Base-by-base conservation (phyloP, 805 yeast species). In the Starmerella davenportii region DNA sequence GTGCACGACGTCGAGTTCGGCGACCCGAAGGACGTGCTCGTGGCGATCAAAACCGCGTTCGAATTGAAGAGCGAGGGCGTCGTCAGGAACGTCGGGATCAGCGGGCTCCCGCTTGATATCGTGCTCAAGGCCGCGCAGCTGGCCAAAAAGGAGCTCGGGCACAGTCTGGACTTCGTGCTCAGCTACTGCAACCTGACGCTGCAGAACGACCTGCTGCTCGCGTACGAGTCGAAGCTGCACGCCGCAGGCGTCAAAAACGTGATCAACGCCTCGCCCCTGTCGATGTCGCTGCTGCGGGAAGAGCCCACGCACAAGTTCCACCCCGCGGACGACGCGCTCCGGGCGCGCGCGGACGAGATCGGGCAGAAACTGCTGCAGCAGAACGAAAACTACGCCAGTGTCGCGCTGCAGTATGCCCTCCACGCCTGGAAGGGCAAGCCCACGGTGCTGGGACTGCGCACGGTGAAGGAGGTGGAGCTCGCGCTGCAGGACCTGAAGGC, bases 1-100 rank as follows among this genome's bases (percentile, higher is more conserved):
- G 62, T 84, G 48, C 96, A 87, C 57, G 96, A 85, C 53, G 71
- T 84, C 35, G 96, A 85, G 54, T 87, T 85, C 57, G 78, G 74
- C 5, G 54, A 66, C 1, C 68, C 67, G 24, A 62, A 55, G 1
- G 68, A 69, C 18, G 69, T 75, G 4, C 50, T 70, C 14, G 76
- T 56, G 20, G 95, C 93, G 0, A 60, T 87, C 38, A 59, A 55
- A 21, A 75, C 73, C 47, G 61, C 82, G 47, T 67, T 61, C 48
- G 56, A 54, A 35, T 58, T 85, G 48, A 79, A 81, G 36, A 38
- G 63, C 4, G 72, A 71, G 45, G 93, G 93, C 0, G 29, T 68
- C 2, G 66, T 80, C 35, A 62, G 56, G 28, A 63, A 74, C 46
- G 66, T 85, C 43, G 95, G 96, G 8, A 59, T 82, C 28, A 74